phyloP scores from a whole-genome alignment of 257 asterid species.

The Plectranthus barbatus region DNA sequence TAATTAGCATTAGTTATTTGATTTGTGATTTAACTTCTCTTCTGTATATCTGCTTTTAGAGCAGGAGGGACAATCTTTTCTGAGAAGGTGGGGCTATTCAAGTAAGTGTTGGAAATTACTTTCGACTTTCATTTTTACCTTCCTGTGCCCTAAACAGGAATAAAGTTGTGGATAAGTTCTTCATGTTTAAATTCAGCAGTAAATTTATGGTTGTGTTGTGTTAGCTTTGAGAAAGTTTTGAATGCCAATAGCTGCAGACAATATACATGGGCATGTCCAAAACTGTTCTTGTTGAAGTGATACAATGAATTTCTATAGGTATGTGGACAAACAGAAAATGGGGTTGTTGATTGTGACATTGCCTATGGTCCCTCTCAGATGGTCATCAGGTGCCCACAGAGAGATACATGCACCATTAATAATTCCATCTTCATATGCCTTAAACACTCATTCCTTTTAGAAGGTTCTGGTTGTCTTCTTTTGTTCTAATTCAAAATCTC shows the following conservation, averaged over 20 bases:
- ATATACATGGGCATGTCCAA: neutral
- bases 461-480: too few relatives aligned
- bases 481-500: neutral
- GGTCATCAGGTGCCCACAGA: slow-evolving; percentile 21
- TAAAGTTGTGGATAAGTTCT: neutral
- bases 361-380: neutral
- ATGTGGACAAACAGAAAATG: neutral
- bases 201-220: too few relatives aligned
- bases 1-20: neutral
- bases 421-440: too few relatives aligned
- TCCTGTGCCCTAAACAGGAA: neutral
- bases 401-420: too few relatives aligned
- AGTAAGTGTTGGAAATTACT: neutral
- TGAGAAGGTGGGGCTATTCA: neutral
- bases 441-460: too few relatives aligned
- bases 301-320: neutral
- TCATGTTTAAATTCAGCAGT: too few relatives aligned
- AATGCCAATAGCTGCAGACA: neutral
- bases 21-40: neutral
- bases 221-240: neutral
- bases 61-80: neutral
- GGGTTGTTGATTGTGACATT: slow-evolving; percentile 8
- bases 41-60: neutral
- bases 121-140: neutral
- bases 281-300: neutral